Evolutionary conservation across 352 stramenopile species (phyloP), one percentile per base, ranked within the genome.

Genomic region (Phytophthora citricola): DNA sequence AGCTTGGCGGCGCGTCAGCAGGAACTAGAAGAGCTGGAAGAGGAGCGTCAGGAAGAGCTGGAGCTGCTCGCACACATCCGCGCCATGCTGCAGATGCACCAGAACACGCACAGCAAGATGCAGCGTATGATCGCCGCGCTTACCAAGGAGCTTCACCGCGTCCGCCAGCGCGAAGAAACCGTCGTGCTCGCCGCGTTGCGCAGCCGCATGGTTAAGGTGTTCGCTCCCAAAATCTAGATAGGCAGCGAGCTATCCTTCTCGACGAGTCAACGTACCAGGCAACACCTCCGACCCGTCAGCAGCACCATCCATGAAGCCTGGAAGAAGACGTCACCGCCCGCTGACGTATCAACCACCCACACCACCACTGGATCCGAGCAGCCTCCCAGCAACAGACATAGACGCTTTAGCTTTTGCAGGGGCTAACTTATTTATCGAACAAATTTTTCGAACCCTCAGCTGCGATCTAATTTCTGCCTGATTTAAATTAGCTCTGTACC

Each of bases 1-100:
- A 84, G 71, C 26, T 40, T 79, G 5, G 55, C 54, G 2, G 71
- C 71, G 0, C 73, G 75, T 15, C 39, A 66, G 20, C 63, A 87
- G 45, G 80, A 91, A 66, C 63, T 81, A 6, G 66, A 86, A 17
- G 80, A 91, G 61, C 73, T 91, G 10, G 53, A 78, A 17, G 75
- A 87, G 22, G 83, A 91, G 68, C 78, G 79, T n/a, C 66, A 79
- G 20, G 83, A 91, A 39, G 83, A 91, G 57, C 54, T 87, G 1
- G 63, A 75, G 34, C 72, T 91, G 27, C 73, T 91, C 15, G 63
- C 55, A 26, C 80, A 90, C 65, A 82, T 91, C 46, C 66, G 71
- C 9, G 46, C 44, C 57, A 79, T 89, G 58, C 73, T 88, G 46
- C 58, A 58, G n/a, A 63, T 89, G 48, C 83, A 86, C 34, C 58